A percentile compares a stretch with the other conserved stretches of the same genome.
phyloP scores from a whole-genome alignment of 495 filamentous ascomycete species.

The Penicillium mononematosum region DNA sequence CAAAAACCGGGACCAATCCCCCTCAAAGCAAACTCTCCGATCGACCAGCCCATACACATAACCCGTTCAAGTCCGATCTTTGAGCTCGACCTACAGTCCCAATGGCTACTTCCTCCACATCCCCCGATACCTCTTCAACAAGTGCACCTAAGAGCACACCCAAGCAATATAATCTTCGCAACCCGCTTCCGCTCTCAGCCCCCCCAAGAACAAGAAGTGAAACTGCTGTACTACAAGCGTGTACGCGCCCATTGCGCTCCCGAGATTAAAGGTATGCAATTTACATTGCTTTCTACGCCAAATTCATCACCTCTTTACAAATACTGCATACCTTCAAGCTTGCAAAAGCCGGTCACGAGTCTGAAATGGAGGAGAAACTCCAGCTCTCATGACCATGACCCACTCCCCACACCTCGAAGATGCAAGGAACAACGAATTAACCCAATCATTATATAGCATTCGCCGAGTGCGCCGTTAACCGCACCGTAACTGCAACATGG shows the following conservation, averaged over 20 bases:
- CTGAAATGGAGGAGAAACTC: not conserved
- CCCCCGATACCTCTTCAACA: slow-evolving; percentile 23
- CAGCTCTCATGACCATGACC: slow-evolving; percentile 2
- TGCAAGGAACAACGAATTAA: slow-evolving; percentile 9
- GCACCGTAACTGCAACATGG: slow-evolving; percentile 83
- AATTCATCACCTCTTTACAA: too few species aligned
- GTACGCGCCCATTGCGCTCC: slow-evolving; percentile 75
- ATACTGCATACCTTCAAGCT: not conserved
- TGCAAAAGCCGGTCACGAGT: not conserved
- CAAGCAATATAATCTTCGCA: slow-evolving; percentile 53
- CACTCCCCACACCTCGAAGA: not conserved
- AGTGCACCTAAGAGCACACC: slow-evolving; percentile 14
- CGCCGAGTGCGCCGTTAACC: slow-evolving; percentile 80
- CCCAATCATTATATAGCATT: slow-evolving; percentile 57
- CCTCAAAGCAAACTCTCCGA: slow-evolving; percentile 8
- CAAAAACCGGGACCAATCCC: not conserved
- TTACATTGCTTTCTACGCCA: not conserved
- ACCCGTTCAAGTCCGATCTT: slow-evolving; percentile 19
- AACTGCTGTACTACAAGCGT: slow-evolving; percentile 83
- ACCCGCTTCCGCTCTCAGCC: slow-evolving; percentile 89
- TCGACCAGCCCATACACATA: slow-evolving; percentile 15
- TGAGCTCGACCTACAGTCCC: slow-evolving; percentile 18
- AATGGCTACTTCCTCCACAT: slow-evolving; percentile 29
- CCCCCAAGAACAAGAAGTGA: slow-evolving; percentile 88
- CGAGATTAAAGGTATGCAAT: slow-evolving; percentile 76